Evolutionary conservation across 2,329 filamentous ascomycete species (phyloP), one percentile per base, ranked within the genome.

Genomic region (Pezizomycotina sp.): DNA sequence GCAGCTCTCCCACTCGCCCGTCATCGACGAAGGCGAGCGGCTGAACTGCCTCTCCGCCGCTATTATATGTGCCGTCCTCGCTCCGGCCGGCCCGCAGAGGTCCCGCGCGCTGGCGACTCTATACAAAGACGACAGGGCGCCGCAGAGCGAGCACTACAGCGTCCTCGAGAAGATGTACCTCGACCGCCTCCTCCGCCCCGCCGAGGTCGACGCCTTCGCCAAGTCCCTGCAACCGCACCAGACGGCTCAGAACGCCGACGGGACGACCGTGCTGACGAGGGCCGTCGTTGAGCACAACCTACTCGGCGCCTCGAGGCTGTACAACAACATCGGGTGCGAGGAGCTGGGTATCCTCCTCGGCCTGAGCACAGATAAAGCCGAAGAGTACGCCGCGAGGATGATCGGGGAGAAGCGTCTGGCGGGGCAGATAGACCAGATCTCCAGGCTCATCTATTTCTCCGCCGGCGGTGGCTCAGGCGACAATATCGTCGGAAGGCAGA

Each of bases 121-220:
- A 9, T 92, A 92, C 68, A 92, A 92, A 58, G 89, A 98, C 57
- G 89, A 95, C 48, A 71, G 89, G 19, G 69, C 80, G 0, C 63
- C 65, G 3, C 69, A 74, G 31, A 69, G 89, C 2, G 70, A 76
- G 20, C 81, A 95, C 59, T 86, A 78, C 53, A 65, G 72, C 31
- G 93, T 98, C 35, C 63, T 98, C 9, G 89, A 95, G 62, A 95
- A 95, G 64, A 95, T 98, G 71, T 92, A 92, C 57, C 66, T 95
- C 31, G 82, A 95, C 57, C 72, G 84, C 4, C 64, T 98, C 3
- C 65, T 98, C 31, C 70, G 71, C 1, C 71, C 77, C 0, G 68
- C 65, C n/a, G 89, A 98, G 60, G 82, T 93, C 26, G 71, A 74
- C 23, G 74, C 79, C 36, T 98, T 98, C 53, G 77, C 84, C 0